Base-by-base conservation (phyloP, 495 filamentous ascomycete genomes). In the Penicillium simplicissimum region DNA sequence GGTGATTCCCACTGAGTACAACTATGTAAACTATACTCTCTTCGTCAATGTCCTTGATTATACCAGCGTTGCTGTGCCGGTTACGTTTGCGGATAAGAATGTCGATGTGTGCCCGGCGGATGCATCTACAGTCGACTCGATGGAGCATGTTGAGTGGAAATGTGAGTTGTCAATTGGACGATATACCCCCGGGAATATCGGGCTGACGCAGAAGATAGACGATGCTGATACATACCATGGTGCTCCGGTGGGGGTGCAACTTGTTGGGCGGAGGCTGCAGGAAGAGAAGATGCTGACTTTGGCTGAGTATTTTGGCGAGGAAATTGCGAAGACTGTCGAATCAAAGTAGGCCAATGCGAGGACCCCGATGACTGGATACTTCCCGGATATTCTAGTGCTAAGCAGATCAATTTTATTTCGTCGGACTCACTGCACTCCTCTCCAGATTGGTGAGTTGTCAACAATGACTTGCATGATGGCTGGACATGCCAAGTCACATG, bases 1-100 rank as follows among this genome's bases (percentile, higher is more conserved):
- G 1, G 82, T 82, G 1, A 74, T 82, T 34, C 82, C 80, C 1
- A 66, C 69, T 1, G 69, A 74, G 58, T 86, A 81, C 63, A 60
- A 60, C 11, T 75, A 83, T 59, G 76, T 80, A 47, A 85, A 79
- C 5, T 89, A 87, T 60, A 76, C 77, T 1, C 66, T 59, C 1
- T 81, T 81, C 58, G 73, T 85, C 23, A 88, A 88, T 67, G 33
- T 81, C 9, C 62, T 88, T 36, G 85, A 89, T 63, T 88, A 87
- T 59, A 84, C 80, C 21, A 72, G 75, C 28, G 78, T 85, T 3
- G 74, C 80, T n/a, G 65, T 89, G 52, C 86, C 86, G 3, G 84
- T 89, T 4, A 85, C 83, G 0, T 77, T 68, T 19, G 82, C 77
- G 5, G 80, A 86, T 60, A 83, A 86, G 67, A 65, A 57, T 2